phyloP scores from a whole-genome alignment of 306 rosid genomes.

The Prunus mongolica region DNA sequence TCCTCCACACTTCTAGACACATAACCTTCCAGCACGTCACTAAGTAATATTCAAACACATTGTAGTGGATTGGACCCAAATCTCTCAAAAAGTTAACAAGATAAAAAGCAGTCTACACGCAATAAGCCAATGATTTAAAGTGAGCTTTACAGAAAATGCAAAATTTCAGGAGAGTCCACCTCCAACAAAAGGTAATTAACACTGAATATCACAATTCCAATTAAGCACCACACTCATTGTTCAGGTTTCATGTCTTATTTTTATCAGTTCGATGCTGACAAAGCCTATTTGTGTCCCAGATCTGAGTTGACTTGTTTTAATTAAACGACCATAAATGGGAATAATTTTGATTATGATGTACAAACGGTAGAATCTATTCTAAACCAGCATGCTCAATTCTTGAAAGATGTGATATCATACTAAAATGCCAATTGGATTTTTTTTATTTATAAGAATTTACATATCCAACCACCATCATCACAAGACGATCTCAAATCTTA shows the following conservation, averaged over 20 bases:
- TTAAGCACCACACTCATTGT: neutral
- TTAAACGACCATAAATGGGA: neutral
- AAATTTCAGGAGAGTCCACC: neutral
- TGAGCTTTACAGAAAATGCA: neutral
- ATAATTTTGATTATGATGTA: neutral
- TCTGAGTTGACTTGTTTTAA: neutral
- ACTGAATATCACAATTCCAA: neutral
- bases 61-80: neutral
- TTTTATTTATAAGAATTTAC: neutral
- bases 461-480: slow-evolving; percentile 12
- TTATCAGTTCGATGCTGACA: neutral
- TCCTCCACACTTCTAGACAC: neutral
- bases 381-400: neutral
- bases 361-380: neutral
- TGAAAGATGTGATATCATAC: neutral
- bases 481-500: slow-evolving; percentile 32
- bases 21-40: neutral
- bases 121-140: neutral
- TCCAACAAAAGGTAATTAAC: neutral
- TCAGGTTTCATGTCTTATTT: neutral
- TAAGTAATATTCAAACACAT: neutral
- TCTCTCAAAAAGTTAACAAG: neutral
- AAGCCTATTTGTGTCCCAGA: neutral
- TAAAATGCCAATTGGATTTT: neutral
- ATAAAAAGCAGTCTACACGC: neutral